Conservation (phyloP, 306 rosid genomes). For the Castanospermum australe region DNA sequence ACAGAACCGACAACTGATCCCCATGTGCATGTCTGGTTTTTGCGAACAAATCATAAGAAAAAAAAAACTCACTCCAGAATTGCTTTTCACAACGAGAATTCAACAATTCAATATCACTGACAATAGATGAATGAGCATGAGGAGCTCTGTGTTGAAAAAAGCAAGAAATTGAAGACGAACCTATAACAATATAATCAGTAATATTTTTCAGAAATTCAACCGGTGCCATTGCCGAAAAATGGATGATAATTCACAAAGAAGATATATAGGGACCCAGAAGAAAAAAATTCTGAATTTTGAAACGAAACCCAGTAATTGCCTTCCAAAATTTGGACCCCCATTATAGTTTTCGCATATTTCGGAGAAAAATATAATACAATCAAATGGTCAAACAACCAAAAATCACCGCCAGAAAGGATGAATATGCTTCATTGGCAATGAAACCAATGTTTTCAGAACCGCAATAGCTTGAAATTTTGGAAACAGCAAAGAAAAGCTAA, state of each 20-base stretch:
- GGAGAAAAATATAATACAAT: background rate
- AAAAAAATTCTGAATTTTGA: background rate
- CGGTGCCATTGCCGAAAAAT: background rate
- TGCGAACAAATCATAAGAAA: background rate
- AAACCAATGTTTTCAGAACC: background rate
- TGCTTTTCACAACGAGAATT: background rate
- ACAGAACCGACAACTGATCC: background rate
- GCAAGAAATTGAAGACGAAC: background rate
- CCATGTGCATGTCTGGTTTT: background rate
- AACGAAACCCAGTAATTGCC: conserved; percentile 4
- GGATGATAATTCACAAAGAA: conserved; percentile 7
- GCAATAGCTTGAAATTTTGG: background rate
- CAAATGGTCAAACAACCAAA: background rate
- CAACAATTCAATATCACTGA: background rate
- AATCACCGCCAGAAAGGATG: background rate
- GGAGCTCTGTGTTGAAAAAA: background rate
- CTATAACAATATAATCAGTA: background rate
- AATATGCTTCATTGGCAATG: background rate
- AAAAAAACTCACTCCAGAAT: background rate
- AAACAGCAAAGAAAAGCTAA: background rate
- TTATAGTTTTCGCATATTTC: conserved; percentile 13
- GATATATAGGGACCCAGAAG: background rate
- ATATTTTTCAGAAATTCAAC: background rate
- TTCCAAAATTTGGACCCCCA: conserved; percentile 21
- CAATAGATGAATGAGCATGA: background rate